Evolutionary conservation across 2,329 filamentous ascomycete genomes (phyloP).

Genomic region (Hawksworthiomyces lignivorus): DNA sequence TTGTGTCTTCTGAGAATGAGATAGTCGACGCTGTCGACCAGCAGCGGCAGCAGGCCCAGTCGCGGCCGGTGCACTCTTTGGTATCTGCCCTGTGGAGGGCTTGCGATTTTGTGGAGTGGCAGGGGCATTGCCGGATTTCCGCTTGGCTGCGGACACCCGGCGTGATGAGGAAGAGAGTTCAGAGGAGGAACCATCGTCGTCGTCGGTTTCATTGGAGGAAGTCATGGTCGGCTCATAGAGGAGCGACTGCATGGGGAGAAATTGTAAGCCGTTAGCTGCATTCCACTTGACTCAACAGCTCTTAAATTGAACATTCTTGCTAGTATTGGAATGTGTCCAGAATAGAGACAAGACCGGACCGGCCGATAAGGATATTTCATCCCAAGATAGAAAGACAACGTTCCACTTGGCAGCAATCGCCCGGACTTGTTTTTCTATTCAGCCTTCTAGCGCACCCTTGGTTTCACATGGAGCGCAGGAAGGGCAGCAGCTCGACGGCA

Average conservation of each 20-base stretch:
- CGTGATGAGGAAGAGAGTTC: conserved; percentile 7
- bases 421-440: too few relatives aligned
- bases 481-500: too few relatives aligned
- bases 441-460: too few relatives aligned
- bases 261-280: conserved; percentile 10
- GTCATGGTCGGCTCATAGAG: conserved; percentile 15
- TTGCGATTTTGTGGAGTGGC: conserved; percentile 21
- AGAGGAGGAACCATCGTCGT: conserved; percentile 12
- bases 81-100: conserved; percentile 23
- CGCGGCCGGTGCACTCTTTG: conserved; percentile 36
- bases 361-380: too few relatives aligned
- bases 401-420: too few relatives aligned
- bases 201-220: conserved; percentile 11
- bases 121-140: conserved; percentile 17
- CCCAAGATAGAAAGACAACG: too few relatives aligned
- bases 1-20: conserved; percentile 34
- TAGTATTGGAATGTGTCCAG: too few relatives aligned
- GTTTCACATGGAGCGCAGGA: too few relatives aligned
- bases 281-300: too few relatives aligned
- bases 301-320: too few relatives aligned
- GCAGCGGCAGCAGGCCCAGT: conserved; percentile 20
- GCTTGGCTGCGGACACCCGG: conserved; percentile 10
- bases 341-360: too few relatives aligned
- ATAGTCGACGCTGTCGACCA: conserved; percentile 17
- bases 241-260: conserved; percentile 1